Percentiles rank a stretch among this genome's conserved stretches.
Conservation (phyloP, 176 grass and related monocot genomes). For the Guadua angustifolia region DNA sequence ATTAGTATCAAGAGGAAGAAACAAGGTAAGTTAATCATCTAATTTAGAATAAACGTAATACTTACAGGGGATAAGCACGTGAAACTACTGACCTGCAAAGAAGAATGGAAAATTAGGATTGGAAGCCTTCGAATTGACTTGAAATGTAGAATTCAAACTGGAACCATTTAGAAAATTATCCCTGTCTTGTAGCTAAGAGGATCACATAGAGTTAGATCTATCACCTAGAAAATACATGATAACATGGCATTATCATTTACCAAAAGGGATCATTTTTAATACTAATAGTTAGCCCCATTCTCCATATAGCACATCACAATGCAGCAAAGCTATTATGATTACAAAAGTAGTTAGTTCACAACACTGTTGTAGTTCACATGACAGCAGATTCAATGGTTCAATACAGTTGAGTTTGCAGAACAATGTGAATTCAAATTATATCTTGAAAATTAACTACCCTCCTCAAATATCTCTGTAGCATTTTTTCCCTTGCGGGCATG, state of each 20-base stretch:
- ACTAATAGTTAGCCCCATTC: not conserved
- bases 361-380: not conserved
- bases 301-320: not conserved
- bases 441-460: not conserved
- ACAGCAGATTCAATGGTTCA: constrained; percentile 1
- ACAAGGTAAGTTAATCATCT: not conserved
- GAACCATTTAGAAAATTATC: constrained; percentile 19
- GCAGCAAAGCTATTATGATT: not conserved
- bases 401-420: not conserved
- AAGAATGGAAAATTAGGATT: not conserved
- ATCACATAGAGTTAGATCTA: constrained; percentile 14
- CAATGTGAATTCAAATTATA: not conserved
- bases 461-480: not conserved
- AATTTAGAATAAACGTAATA: constrained; percentile 15
- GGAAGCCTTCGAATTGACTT: not conserved
- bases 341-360: not conserved
- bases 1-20: not conserved
- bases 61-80: constrained; percentile 97
- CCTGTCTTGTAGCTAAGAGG: constrained; percentile 1
- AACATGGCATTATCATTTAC: not conserved
- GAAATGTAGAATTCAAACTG: not conserved
- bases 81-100: constrained; percentile 82
- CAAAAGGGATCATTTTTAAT: not conserved
- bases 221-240: not conserved
- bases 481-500: not conserved